A percentile compares a stretch with the other conserved stretches of the same genome.
These are phyloP conservation scores for Sclerotinia glacialis DNA, from an alignment of 2,329 filamentous ascomycete genomes.

Conservation along the genomic window DNA sequence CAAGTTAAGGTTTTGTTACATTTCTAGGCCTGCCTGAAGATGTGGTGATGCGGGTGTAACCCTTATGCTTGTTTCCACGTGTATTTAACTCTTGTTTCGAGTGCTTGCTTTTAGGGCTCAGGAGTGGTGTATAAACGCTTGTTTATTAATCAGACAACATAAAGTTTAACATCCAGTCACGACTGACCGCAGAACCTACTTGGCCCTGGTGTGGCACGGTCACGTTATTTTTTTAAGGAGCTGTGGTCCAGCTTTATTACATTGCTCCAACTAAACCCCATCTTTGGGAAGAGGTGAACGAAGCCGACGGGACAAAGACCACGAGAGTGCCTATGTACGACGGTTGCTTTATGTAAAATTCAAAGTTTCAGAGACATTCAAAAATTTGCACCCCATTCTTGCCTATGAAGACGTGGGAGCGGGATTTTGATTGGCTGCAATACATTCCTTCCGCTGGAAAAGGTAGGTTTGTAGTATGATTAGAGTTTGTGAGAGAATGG, in stretches of 20 bases:
- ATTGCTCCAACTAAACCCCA: constrained; percentile 5
- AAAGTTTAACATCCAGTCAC: background rate
- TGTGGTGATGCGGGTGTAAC: background rate
- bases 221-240: background rate
- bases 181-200: background rate
- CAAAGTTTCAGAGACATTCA: background rate
- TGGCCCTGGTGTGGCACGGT: background rate
- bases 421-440: background rate
- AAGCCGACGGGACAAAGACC: constrained; percentile 1
- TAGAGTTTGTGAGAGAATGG: constrained; percentile 8
- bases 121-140: background rate
- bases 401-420: constrained; percentile 2
- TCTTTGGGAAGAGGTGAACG: background rate
- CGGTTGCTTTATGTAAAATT: background rate
- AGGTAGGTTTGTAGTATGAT: background rate
- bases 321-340: constrained; percentile 11
- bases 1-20: background rate
- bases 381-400: constrained; percentile 11
- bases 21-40: background rate
- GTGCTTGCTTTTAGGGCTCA: background rate
- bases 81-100: background rate
- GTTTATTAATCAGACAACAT: background rate
- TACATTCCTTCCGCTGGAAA: background rate
- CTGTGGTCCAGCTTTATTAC: background rate
- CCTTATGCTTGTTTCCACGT: background rate